Base-by-base conservation (phyloP, 139 green algal genomes). In the Pedinophyceae sp. region DNA sequence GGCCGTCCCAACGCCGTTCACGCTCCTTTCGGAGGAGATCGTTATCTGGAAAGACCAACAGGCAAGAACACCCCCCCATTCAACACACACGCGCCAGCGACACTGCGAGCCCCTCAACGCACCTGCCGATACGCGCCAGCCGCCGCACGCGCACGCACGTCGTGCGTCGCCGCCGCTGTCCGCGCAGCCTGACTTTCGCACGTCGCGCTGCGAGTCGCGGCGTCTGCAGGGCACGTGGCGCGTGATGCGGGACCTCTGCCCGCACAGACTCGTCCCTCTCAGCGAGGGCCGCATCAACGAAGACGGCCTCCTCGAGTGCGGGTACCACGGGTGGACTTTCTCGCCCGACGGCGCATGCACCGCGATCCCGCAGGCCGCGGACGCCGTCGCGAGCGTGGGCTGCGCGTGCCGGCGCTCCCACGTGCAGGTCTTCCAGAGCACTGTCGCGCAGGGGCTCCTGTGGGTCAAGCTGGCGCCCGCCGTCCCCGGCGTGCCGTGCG, bases 151-250 rank as follows among this genome's bases (percentile, higher is more conserved):
- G n/a, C n/a, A n/a, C n/a, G n/a, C n/a, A n/a, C n/a, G n/a, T n/a
- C n/a, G n/a, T n/a, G n/a, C n/a, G n/a, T n/a, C n/a, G n/a, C n/a
- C n/a, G n/a, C n/a, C n/a, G n/a, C n/a, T n/a, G n/a, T n/a, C n/a
- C n/a, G n/a, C n/a, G n/a, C n/a, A n/a, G n/a, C n/a, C n/a, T n/a
- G n/a, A n/a, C n/a, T n/a, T n/a, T n/a, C n/a, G n/a, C n/a, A n/a
- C n/a, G n/a, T n/a, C n/a, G n/a, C n/a, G n/a, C n/a, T n/a, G n/a
- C n/a, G n/a, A n/a, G n/a, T n/a, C n/a, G n/a, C n/a, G n/a, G n/a
- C n/a, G n/a, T n/a, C n/a, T 79, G 20, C 69, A 80, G 58, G 60
- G 54, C 61, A 61, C 45, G 7, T 73, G 52, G 52, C 71, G 69
- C 56, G 75, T 78, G 69, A 56, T 50, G 2, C 29, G 24, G 15